Conservation (phyloP, 805 yeast genomes). For the Torulaspora indica region DNA sequence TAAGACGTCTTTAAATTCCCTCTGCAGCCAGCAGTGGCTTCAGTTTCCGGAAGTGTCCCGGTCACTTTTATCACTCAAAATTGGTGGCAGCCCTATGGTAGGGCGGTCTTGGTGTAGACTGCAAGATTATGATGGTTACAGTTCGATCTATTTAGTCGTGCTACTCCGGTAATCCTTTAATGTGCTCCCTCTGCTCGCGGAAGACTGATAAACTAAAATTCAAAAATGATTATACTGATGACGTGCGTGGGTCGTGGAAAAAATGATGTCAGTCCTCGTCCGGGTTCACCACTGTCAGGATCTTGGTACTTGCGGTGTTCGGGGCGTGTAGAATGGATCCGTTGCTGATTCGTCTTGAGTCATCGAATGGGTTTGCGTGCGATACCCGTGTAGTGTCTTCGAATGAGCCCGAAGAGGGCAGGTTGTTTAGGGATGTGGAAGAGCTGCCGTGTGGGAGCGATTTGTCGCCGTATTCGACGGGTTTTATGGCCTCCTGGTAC, state of each 20-base stretch:
- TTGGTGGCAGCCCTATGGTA: slow-evolving; percentile 1
- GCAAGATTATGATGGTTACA: slow-evolving; percentile 1
- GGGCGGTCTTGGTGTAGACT: not conserved
- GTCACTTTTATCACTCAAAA: slow-evolving; percentile 6
- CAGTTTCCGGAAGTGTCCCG: not conserved
- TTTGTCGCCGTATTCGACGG: slow-evolving; percentile 35
- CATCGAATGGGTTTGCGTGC: slow-evolving; percentile 58
- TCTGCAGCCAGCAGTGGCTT: not conserved
- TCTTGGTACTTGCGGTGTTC: slow-evolving; percentile 54
- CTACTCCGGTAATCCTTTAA: slow-evolving; percentile 1
- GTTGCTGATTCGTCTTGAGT: slow-evolving; percentile 76
- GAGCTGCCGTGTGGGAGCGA: slow-evolving; percentile 8
- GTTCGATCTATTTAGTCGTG: slow-evolving; percentile 3
- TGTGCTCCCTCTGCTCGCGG: not conserved
- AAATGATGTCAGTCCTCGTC: slow-evolving; percentile 42
- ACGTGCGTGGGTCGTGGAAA: too few species aligned
- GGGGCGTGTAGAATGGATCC: slow-evolving; percentile 85
- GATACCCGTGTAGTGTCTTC: slow-evolving; percentile 11
- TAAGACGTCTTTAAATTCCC: slow-evolving; percentile 1
- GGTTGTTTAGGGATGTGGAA: slow-evolving; percentile 12
- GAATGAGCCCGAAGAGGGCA: slow-evolving; percentile 15
- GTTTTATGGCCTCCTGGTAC: slow-evolving; percentile 53
- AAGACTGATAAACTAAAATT: not conserved
- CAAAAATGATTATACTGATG: not conserved
- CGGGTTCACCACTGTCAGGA: slow-evolving; percentile 84